A percentile compares a stretch with the other conserved stretches of the same genome.
Evolutionary conservation across 2,329 filamentous ascomycete genomes (phyloP).

Genomic region (Neonectria magnoliae): DNA sequence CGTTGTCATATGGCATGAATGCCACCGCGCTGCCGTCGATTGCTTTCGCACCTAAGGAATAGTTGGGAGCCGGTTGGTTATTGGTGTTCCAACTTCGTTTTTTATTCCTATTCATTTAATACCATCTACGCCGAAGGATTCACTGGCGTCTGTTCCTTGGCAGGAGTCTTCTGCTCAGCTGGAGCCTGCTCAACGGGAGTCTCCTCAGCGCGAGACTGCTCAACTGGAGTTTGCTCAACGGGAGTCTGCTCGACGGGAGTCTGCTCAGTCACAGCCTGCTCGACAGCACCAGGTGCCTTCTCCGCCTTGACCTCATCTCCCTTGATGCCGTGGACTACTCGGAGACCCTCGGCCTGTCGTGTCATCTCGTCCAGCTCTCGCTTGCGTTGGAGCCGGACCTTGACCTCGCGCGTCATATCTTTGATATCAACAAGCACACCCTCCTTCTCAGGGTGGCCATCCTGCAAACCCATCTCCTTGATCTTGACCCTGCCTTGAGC

Average conservation of each 20-base stretch:
- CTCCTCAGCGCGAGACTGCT: conserved; percentile 3
- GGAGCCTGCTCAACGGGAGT: neutral
- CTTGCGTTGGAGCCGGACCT: conserved; percentile 55
- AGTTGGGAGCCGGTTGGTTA: neutral
- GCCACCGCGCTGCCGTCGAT: neutral
- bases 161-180: conserved; percentile 8
- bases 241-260: neutral
- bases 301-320: conserved; percentile 48
- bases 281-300: conserved; percentile 26
- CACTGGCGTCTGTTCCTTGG: conserved; percentile 9
- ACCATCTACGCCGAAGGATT: conserved; percentile 23
- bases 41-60: neutral
- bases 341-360: conserved; percentile 55
- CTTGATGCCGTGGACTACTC: conserved; percentile 59
- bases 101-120: conserved; percentile 1
- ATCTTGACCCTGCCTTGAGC: conserved; percentile 85
- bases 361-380: conserved; percentile 56
- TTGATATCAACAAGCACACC: conserved; percentile 77
- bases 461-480: conserved; percentile 79
- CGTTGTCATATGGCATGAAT: neutral
- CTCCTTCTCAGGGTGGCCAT: conserved; percentile 90
- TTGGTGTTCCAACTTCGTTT: neutral
- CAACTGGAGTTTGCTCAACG: neutral
- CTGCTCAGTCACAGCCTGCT: conserved; percentile 19
- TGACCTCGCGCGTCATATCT: conserved; percentile 72